These are phyloP conservation scores for Yarrowia deformans DNA, from an alignment of 805 yeast genomes.

Conservation along the genomic window DNA sequence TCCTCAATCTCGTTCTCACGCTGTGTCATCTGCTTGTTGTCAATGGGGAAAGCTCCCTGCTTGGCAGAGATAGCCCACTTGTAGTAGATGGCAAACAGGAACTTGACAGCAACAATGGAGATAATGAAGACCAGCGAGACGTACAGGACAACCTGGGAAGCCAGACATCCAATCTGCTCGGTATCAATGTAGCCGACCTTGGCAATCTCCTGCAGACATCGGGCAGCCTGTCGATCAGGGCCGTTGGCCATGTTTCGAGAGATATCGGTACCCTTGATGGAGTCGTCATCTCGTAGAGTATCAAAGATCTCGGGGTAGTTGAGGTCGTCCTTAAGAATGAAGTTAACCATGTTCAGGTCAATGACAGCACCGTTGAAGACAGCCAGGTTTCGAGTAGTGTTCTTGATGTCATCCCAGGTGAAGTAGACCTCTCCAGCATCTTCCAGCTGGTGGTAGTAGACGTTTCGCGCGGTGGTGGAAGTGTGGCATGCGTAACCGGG, in stretches of 20 bases:
- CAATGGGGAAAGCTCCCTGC: slow-evolving; percentile 79
- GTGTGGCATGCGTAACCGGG: slow-evolving; percentile 94
- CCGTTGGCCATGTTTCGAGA: slow-evolving; percentile 73
- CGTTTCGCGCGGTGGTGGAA: slow-evolving; percentile 66
- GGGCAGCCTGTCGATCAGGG: slow-evolving; percentile 73
- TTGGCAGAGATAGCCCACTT: slow-evolving; percentile 78
- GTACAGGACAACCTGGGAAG: slow-evolving; percentile 81
- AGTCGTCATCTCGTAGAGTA: slow-evolving; percentile 60
- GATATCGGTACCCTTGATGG: slow-evolving; percentile 79
- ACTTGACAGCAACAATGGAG: slow-evolving; percentile 77
- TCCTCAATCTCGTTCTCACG: slow-evolving; percentile 76
- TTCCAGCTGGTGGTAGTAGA: slow-evolving; percentile 61
- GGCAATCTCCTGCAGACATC: slow-evolving; percentile 82
- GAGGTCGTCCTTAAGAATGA: slow-evolving; percentile 75
- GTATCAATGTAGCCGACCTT: slow-evolving; percentile 91
- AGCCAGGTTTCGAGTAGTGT: slow-evolving; percentile 74
- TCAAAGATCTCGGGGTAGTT: slow-evolving; percentile 77
- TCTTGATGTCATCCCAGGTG: slow-evolving; percentile 85
- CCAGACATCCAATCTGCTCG: slow-evolving; percentile 91
- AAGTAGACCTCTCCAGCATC: slow-evolving; percentile 67
- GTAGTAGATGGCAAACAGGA: slow-evolving; percentile 85
- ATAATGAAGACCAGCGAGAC: slow-evolving; percentile 85
- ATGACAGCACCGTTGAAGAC: slow-evolving; percentile 90
- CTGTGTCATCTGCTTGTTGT: slow-evolving; percentile 63
- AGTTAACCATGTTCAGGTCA: slow-evolving; percentile 76